Conservation (phyloP, 768 basidiomycete genomes). For the Lanmaoa pseudosensibilis region DNA sequence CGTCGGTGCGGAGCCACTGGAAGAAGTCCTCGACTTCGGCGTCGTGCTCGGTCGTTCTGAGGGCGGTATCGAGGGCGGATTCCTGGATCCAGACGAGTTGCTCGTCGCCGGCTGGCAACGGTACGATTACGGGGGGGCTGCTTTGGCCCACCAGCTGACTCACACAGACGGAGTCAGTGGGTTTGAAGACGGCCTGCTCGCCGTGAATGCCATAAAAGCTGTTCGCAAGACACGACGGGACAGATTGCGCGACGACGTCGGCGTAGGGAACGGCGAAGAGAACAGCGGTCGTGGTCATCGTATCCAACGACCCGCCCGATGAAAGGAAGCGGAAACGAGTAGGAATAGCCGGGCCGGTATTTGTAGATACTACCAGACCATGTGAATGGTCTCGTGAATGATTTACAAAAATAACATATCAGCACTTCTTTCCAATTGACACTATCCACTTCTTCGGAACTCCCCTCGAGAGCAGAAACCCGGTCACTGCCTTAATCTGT, state of each 20-base stretch:
- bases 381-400: background rate
- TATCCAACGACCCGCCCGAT: background rate
- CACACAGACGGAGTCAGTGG: conserved; percentile 43
- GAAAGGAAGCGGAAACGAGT: background rate
- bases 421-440: conserved; percentile 47
- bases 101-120: conserved; percentile 29
- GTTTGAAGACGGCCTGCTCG: conserved; percentile 49
- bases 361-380: background rate
- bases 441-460: conserved; percentile 85
- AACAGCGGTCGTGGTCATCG: conserved; percentile 10
- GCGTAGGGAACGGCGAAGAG: conserved; percentile 26
- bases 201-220: conserved; percentile 59
- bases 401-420: no score
- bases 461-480: conserved; percentile 66
- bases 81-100: conserved; percentile 66
- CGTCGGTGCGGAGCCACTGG: conserved; percentile 26
- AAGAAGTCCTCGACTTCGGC: conserved; percentile 41
- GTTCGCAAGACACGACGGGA: conserved; percentile 44
- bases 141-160: background rate
- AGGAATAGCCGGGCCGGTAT: background rate
- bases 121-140: conserved; percentile 3
- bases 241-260: conserved; percentile 12
- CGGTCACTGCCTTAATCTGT: conserved; percentile 64
- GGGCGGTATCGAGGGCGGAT: conserved; percentile 46
- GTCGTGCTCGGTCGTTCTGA: conserved; percentile 36